Percentiles rank a stretch among this genome's conserved stretches.
These are phyloP conservation scores for Eimeria tenella DNA, from an alignment of 169 alveolate genomes.

Conservation along the genomic window DNA sequence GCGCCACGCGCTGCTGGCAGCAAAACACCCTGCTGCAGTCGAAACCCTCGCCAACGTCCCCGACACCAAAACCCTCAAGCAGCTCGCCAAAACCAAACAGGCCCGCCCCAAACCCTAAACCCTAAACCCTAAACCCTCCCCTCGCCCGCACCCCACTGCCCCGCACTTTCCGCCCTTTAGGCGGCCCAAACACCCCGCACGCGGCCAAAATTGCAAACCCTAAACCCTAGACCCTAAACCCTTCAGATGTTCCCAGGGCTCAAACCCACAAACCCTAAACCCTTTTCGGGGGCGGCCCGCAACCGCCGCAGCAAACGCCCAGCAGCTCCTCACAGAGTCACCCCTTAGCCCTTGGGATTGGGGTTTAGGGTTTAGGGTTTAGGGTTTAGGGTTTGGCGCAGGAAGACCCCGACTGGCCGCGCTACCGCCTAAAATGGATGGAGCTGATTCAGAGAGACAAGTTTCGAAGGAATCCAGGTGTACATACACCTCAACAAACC, in stretches of 20 bases:
- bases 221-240: too few species aligned
- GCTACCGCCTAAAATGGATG: slow-evolving; percentile 77
- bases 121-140: too few species aligned
- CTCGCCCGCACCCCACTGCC: too few species aligned
- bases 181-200: too few species aligned
- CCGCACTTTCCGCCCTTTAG: too few species aligned
- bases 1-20: slow-evolving; percentile 75
- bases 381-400: slow-evolving; percentile 53
- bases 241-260: too few species aligned
- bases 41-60: slow-evolving; percentile 50
- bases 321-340: too few species aligned
- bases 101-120: not conserved
- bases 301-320: too few species aligned
- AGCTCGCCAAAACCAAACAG: slow-evolving; percentile 71
- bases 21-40: slow-evolving; percentile 63
- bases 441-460: slow-evolving; percentile 79
- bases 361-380: slow-evolving; percentile 63
- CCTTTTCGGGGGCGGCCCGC: too few species aligned
- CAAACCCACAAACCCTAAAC: too few species aligned
- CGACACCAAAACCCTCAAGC: slow-evolving; percentile 52
- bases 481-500: not conserved
- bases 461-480: slow-evolving; percentile 76
- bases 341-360: too few species aligned
- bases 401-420: slow-evolving; percentile 79
- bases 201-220: too few species aligned